A percentile compares a stretch with the other conserved stretches of the same genome.
phyloP scores from a whole-genome alignment of 139 green algal species.

The Mychonastes homosphaera region DNA sequence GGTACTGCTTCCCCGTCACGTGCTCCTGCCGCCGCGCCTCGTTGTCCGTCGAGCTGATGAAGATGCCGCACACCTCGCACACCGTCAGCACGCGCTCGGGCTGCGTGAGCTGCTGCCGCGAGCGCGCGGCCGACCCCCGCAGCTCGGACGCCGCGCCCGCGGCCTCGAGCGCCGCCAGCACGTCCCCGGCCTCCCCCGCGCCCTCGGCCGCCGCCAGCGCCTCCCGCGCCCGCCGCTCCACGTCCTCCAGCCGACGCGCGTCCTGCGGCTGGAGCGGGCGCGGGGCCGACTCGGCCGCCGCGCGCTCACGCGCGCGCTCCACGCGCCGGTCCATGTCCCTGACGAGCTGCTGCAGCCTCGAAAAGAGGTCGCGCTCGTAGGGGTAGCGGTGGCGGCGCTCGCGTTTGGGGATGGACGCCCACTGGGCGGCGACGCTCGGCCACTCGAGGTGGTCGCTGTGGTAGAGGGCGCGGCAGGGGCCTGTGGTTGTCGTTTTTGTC shows the following conservation, averaged over 20 bases:
- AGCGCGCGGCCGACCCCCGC: too few species aligned
- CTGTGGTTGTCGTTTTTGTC: too few species aligned
- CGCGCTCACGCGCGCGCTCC: slow-evolving; percentile 57
- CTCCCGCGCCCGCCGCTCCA: slow-evolving; percentile 42
- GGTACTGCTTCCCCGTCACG: slow-evolving; percentile 77
- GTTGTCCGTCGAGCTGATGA: slow-evolving; percentile 78
- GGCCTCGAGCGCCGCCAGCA: slow-evolving; percentile 61
- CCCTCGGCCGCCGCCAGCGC: slow-evolving; percentile 37
- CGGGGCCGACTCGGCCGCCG: slow-evolving; percentile 50
- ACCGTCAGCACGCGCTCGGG: slow-evolving; percentile 64
- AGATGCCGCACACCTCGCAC: slow-evolving; percentile 79
- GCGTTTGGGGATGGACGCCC: slow-evolving; percentile 14
- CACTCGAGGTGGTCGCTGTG: slow-evolving; percentile 72
- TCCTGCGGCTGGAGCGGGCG: slow-evolving; percentile 42
- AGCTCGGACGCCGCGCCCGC: too few species aligned
- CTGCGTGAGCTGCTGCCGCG: slow-evolving; percentile 42
- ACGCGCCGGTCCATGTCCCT: slow-evolving; percentile 81
- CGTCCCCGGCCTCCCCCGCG: slow-evolving; percentile 63
- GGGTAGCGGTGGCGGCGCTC: slow-evolving; percentile 14
- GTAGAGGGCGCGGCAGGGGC: slow-evolving; percentile 53
- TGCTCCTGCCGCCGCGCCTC: slow-evolving; percentile 70
- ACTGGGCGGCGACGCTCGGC: slow-evolving; percentile 44
- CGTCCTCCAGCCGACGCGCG: slow-evolving; percentile 40
- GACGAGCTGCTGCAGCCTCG: slow-evolving; percentile 56
- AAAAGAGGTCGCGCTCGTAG: slow-evolving; percentile 60